A percentile compares a stretch with the other conserved stretches of the same genome.
Evolutionary conservation across 2,329 filamentous ascomycete genomes (phyloP).

Genomic region (Didymella exigua): DNA sequence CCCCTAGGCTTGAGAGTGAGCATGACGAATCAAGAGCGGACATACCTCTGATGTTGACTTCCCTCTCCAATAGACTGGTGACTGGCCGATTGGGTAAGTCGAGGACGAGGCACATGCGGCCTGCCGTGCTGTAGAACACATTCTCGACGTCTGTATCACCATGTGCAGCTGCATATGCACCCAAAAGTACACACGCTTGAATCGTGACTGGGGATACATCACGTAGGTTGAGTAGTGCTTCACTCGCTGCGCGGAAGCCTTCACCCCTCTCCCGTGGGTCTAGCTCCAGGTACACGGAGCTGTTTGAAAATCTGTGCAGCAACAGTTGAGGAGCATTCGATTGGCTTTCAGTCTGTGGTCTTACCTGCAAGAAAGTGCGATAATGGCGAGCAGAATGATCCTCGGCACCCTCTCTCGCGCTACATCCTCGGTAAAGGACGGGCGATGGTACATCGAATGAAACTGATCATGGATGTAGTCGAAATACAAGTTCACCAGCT

Average conservation of each 20-base stretch:
- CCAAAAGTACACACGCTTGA: conserved; percentile 29
- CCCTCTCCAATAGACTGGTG: conserved; percentile 26
- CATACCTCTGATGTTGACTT: conserved; percentile 31
- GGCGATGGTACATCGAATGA: conserved; percentile 32
- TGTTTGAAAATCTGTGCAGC: conserved; percentile 20
- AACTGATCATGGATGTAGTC: conserved; percentile 36
- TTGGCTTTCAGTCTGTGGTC: neutral
- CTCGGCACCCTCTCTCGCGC: conserved; percentile 20
- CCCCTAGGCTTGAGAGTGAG: neutral
- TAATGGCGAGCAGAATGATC: conserved; percentile 28
- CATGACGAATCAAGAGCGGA: neutral
- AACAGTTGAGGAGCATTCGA: neutral
- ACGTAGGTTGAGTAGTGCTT: conserved; percentile 27
- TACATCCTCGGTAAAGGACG: conserved; percentile 28
- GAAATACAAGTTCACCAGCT: conserved; percentile 29
- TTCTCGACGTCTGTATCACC: conserved; percentile 34
- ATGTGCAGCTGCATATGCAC: conserved; percentile 31
- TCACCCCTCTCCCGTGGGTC: conserved; percentile 28
- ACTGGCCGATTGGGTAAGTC: conserved; percentile 30
- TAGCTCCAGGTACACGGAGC: conserved; percentile 18
- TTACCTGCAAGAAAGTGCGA: conserved; percentile 28
- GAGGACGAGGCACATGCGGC: conserved; percentile 29
- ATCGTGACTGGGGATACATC: conserved; percentile 23
- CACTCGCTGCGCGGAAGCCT: conserved; percentile 23
- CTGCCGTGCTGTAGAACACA: conserved; percentile 30